Conservation (phyloP, 495 filamentous ascomycete species). For the Hypoxylon rickii region DNA sequence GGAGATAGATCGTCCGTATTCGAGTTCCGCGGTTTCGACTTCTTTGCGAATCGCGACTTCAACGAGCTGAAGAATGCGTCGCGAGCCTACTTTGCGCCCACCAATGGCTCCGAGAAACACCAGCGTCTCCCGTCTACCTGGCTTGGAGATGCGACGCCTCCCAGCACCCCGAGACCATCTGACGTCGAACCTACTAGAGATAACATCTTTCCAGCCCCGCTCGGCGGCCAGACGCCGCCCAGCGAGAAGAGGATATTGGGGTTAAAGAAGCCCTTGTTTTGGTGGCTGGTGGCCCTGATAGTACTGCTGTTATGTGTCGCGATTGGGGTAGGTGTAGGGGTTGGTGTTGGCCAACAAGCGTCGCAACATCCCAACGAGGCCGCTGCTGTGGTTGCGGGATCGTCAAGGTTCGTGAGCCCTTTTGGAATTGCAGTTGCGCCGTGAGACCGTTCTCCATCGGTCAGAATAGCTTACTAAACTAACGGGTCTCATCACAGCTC, state of each 20-base stretch:
- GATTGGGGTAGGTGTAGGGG: constrained; percentile 46
- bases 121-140: constrained; percentile 32
- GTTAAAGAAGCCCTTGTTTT: constrained; percentile 31
- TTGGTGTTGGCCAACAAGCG: constrained; percentile 32
- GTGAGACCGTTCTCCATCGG: too few species aligned
- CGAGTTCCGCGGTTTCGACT: constrained; percentile 39
- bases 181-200: neutral
- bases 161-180: constrained; percentile 28
- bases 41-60: constrained; percentile 37
- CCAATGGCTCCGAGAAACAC: constrained; percentile 16
- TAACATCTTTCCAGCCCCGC: neutral
- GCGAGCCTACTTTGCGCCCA: constrained; percentile 32
- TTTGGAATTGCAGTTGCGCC: too few species aligned
- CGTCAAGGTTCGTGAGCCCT: constrained; percentile 33
- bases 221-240: neutral
- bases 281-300: constrained; percentile 39
- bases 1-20: constrained; percentile 14
- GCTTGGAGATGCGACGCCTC: constrained; percentile 37
- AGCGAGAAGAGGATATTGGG: constrained; percentile 28
- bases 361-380: constrained; percentile 5
- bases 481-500: too few species aligned
- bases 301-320: constrained; percentile 40
- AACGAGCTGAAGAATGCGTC: constrained; percentile 37
- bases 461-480: too few species aligned
- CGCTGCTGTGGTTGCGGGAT: neutral